Conservation (phyloP, 768 basidiomycete genomes). For the Cystofilobasidium macerans region DNA sequence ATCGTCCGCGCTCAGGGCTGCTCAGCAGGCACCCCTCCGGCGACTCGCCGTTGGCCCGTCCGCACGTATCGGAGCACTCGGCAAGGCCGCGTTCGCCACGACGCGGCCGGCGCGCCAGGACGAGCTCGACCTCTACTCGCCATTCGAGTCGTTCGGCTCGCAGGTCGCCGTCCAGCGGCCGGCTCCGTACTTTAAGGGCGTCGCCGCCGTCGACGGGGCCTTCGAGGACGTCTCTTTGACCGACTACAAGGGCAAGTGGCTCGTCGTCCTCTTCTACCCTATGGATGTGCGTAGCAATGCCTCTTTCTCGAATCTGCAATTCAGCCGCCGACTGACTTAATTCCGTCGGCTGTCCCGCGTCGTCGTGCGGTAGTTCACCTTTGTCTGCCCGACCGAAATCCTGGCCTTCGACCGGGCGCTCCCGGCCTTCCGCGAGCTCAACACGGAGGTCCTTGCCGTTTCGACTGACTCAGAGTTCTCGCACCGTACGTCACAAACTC, state of each 20-base stretch:
- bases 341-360: neutral
- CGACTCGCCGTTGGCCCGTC: neutral
- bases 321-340: neutral
- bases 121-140: neutral
- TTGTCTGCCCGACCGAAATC: constrained; percentile 79
- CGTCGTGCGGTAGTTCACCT: constrained; percentile 22
- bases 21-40: neutral
- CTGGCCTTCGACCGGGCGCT: constrained; percentile 87
- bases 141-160: neutral
- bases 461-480: constrained; percentile 65
- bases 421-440: constrained; percentile 57
- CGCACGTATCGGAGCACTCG: neutral
- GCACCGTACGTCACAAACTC: too few relatives aligned
- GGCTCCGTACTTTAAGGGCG: constrained; percentile 30
- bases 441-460: constrained; percentile 66
- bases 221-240: constrained; percentile 65
- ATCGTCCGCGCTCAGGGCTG: neutral
- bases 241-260: constrained; percentile 50
- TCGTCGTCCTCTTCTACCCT: constrained; percentile 83
- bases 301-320: neutral
- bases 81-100: neutral
- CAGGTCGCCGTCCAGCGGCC: constrained; percentile 5
- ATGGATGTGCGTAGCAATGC: constrained; percentile 45
- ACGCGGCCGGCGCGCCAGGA: neutral
- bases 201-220: constrained; percentile 60